Conservation (phyloP, 2,329 filamentous ascomycete genomes). For the Fusarium azukiicola region DNA sequence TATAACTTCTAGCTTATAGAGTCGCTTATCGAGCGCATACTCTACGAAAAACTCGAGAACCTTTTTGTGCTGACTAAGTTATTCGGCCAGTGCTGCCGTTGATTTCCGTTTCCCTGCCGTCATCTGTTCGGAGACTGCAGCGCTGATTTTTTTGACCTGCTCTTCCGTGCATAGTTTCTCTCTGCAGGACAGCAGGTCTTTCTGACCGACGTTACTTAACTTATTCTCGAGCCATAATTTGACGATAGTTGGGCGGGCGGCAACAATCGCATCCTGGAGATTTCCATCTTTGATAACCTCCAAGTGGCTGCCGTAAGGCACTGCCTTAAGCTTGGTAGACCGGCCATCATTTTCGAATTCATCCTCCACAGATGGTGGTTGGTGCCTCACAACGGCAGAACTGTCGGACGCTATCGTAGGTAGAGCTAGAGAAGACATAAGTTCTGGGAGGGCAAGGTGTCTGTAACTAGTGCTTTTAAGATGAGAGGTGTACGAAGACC, state of each 20-base stretch:
- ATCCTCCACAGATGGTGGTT: conserved; percentile 6
- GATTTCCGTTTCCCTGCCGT: not conserved
- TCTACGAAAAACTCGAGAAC: conserved; percentile 19
- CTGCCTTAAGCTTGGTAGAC: not conserved
- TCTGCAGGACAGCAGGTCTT: not conserved
- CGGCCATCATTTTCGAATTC: not conserved
- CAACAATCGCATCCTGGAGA: conserved; percentile 8
- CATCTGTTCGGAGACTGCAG: not conserved
- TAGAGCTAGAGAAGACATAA: not conserved
- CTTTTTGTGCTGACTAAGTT: not conserved
- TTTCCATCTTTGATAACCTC: not conserved
- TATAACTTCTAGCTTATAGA: not conserved
- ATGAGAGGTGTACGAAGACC: not conserved
- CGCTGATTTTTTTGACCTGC: not conserved
- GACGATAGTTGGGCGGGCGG: not conserved
- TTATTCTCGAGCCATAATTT: conserved; percentile 16
- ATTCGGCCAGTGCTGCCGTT: not conserved
- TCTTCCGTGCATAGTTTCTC: not conserved
- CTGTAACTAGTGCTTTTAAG: not conserved
- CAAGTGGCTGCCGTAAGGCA: not conserved
- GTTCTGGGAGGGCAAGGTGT: not conserved
- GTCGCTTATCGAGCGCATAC: not conserved
- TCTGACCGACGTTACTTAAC: not conserved
- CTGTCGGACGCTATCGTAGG: not conserved
- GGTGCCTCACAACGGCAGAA: not conserved